These are phyloP conservation scores for Magnaporthiopsis poae DNA, from an alignment of 2,329 filamentous ascomycete species.

Conservation along the genomic window DNA sequence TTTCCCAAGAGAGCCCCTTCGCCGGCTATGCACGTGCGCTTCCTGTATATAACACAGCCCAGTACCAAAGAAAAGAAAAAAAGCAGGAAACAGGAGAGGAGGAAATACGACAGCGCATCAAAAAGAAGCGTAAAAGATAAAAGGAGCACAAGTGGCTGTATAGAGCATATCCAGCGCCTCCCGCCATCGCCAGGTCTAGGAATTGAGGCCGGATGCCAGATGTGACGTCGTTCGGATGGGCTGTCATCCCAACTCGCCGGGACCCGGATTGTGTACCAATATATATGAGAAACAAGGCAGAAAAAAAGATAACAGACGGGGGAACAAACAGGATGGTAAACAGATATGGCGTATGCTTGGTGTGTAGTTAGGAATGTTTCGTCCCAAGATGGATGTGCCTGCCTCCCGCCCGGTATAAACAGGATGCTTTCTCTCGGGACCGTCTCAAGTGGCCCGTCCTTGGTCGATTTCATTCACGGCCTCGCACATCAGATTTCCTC, in stretches of 20 bases:
- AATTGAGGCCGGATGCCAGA: neutral
- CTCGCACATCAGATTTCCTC: neutral
- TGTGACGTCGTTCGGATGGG: neutral
- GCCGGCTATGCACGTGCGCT: constrained; percentile 6
- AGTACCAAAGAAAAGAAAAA: neutral
- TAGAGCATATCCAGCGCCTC: neutral
- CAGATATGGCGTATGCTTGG: neutral
- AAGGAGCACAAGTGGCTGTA: no score
- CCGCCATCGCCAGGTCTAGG: neutral
- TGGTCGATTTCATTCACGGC: neutral
- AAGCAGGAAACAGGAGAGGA: neutral
- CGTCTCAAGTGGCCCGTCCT: neutral
- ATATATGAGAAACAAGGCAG: neutral
- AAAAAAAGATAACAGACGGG: neutral
- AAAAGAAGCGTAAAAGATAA: neutral
- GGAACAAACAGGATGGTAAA: neutral
- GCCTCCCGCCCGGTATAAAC: neutral
- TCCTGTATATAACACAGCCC: neutral
- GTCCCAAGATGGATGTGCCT: neutral
- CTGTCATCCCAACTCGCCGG: neutral
- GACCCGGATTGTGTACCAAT: neutral
- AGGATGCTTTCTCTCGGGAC: neutral
- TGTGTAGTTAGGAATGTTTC: neutral
- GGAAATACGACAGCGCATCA: neutral
- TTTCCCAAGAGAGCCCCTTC: neutral